Evolutionary conservation across 2,329 filamentous ascomycete genomes (phyloP).

Genomic region (Penicillium sp.): DNA sequence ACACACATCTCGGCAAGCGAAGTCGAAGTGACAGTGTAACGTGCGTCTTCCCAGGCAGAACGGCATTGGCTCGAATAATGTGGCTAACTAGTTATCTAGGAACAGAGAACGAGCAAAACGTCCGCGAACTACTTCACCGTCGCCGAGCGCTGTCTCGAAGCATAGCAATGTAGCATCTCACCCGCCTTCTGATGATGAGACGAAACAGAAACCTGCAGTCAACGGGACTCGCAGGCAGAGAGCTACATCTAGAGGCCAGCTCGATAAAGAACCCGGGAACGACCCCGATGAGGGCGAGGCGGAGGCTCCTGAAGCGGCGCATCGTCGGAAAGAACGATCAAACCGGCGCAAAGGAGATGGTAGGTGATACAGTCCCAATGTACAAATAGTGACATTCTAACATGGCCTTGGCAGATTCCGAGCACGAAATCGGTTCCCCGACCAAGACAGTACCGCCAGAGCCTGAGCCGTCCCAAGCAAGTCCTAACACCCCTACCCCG

Average conservation of each 20-base stretch:
- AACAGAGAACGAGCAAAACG: constrained; percentile 71
- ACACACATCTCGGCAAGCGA: constrained; percentile 70
- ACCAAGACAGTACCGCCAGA: constrained; percentile 42
- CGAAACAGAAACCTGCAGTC: constrained; percentile 38
- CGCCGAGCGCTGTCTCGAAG: constrained; percentile 58
- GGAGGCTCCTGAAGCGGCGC: constrained; percentile 70
- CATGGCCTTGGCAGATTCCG: constrained; percentile 59
- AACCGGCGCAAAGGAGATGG: constrained; percentile 80
- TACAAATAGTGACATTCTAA: constrained; percentile 21
- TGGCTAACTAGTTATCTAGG: constrained; percentile 49
- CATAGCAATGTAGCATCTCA: constrained; percentile 47
- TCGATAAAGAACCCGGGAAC: constrained; percentile 46
- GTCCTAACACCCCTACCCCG: constrained; percentile 43
- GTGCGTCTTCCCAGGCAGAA: constrained; percentile 56
- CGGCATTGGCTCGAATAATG: constrained; percentile 16
- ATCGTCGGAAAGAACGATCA: constrained; percentile 75
- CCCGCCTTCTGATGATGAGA: constrained; percentile 65
- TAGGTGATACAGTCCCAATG: constrained; percentile 39
- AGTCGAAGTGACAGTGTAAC: constrained; percentile 90
- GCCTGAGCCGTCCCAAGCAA: constrained; percentile 43
- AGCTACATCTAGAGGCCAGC: constrained; percentile 53
- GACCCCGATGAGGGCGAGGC: constrained; percentile 64
- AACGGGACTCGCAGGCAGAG: constrained; percentile 58
- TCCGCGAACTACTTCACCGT: constrained; percentile 77
- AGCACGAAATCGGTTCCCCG: constrained; percentile 64